phyloP scores from a whole-genome alignment of 345 rosid genomes.

The Luvunga scandens region DNA sequence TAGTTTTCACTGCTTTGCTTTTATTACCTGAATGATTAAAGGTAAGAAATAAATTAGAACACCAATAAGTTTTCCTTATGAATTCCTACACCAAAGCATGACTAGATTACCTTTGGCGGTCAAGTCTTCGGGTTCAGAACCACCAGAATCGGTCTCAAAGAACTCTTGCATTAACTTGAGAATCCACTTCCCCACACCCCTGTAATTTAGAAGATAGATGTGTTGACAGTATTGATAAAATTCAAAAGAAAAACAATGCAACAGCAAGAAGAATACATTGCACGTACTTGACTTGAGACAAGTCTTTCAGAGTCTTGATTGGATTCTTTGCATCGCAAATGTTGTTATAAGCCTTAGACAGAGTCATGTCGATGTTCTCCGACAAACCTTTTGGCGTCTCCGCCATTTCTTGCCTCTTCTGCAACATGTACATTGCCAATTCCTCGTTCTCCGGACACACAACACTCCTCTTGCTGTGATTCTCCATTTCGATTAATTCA shows the following conservation, averaged over 20 bases:
- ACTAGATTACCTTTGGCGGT: conserved; percentile 35
- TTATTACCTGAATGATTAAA: conserved; percentile 41
- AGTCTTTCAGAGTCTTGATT: conserved; percentile 65
- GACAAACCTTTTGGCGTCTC: conserved; percentile 69
- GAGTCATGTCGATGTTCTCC: conserved; percentile 56
- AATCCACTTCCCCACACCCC: conserved; percentile 96
- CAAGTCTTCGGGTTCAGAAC: conserved; percentile 58
- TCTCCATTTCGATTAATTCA: conserved; percentile 43
- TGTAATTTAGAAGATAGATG: conserved; percentile 6
- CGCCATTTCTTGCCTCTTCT: conserved; percentile 64
- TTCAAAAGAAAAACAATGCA: not conserved
- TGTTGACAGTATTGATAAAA: not conserved
- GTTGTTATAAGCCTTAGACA: conserved; percentile 54
- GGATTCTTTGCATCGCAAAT: conserved; percentile 53
- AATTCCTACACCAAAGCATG: not conserved
- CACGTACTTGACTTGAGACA: conserved; percentile 69
- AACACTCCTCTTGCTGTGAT: conserved; percentile 32
- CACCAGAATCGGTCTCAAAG: conserved; percentile 40
- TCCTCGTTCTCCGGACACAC: conserved; percentile 59
- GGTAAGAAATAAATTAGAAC: not conserved
- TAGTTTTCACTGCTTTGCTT: conserved; percentile 40
- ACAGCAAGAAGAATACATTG: not conserved
- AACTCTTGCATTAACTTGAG: conserved; percentile 61
- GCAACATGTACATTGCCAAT: conserved; percentile 53
- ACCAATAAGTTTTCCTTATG: not conserved